Conservation (phyloP, 2,329 filamentous ascomycete species). For the Magnaporthiopsis rhizophila region DNA sequence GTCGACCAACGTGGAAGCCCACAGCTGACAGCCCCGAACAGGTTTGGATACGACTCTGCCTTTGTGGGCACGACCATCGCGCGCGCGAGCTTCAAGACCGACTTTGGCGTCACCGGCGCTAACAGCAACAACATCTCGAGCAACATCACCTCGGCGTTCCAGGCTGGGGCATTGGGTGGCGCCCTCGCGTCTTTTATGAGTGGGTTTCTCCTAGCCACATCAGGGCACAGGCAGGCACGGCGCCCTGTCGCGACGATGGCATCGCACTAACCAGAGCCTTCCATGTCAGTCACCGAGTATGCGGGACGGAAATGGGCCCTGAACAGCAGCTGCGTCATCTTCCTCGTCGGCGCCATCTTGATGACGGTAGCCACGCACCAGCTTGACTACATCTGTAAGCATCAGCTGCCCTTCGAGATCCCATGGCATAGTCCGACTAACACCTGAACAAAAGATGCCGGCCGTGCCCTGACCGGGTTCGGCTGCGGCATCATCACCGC, state of each 20-base stretch:
- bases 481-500: conserved; percentile 50
- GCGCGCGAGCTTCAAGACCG: conserved; percentile 36
- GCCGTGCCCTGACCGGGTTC: conserved; percentile 49
- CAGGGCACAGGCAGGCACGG: too few species aligned
- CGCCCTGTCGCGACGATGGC: too few species aligned
- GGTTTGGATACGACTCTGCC: conserved; percentile 39
- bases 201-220: conserved; percentile 11
- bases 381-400: conserved; percentile 35
- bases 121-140: conserved; percentile 24
- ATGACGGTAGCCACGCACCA: conserved; percentile 33
- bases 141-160: conserved; percentile 40
- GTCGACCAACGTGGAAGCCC: not conserved
- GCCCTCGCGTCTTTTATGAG: conserved; percentile 38
- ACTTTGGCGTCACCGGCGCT: conserved; percentile 28
- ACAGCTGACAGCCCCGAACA: not conserved
- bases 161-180: conserved; percentile 45
- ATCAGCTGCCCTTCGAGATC: conserved; percentile 25
- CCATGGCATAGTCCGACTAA: conserved; percentile 33
- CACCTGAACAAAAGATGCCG: conserved; percentile 39
- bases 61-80: conserved; percentile 48
- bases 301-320: conserved; percentile 43
- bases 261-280: not conserved
- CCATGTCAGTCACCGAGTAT: conserved; percentile 32
- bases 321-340: conserved; percentile 34
- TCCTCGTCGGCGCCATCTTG: conserved; percentile 34